Conservation (phyloP, 2,329 filamentous ascomycete genomes). For the Cercospora sojina region DNA sequence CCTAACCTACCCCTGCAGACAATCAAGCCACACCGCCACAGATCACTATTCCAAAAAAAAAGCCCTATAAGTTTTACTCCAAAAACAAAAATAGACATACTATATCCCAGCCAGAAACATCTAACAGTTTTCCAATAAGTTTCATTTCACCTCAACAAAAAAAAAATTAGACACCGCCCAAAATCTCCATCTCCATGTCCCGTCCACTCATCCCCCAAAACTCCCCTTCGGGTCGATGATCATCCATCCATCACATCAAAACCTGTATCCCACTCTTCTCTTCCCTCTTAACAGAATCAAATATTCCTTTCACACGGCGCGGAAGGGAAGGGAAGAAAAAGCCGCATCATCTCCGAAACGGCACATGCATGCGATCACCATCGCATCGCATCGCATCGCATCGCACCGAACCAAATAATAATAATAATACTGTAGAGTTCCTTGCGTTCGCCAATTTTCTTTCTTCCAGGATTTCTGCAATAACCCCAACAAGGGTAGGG, state of each 20-base stretch:
- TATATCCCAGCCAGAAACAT: too few relatives aligned
- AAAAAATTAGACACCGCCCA: background rate
- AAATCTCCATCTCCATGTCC: background rate
- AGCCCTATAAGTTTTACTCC: background rate
- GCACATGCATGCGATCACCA: background rate
- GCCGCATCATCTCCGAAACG: background rate
- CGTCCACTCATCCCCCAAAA: background rate
- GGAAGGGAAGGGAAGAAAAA: background rate
- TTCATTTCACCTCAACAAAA: background rate
- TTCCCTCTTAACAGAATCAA: background rate
- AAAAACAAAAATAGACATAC: too few relatives aligned
- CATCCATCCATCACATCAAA: too few relatives aligned
- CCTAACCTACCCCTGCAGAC: background rate
- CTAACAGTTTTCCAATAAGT: background rate
- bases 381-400: background rate
- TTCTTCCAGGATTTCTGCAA: background rate
- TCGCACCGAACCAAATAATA: background rate
- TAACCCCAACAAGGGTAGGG: background rate
- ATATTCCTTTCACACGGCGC: too few relatives aligned
- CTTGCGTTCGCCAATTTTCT: too few relatives aligned
- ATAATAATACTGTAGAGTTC: too few relatives aligned
- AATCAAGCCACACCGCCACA: background rate
- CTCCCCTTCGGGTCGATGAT: background rate
- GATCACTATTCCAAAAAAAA: background rate
- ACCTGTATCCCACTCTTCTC: background rate